Conservation (phyloP, 768 basidiomycete genomes). For the Mycena sanguinolenta region DNA sequence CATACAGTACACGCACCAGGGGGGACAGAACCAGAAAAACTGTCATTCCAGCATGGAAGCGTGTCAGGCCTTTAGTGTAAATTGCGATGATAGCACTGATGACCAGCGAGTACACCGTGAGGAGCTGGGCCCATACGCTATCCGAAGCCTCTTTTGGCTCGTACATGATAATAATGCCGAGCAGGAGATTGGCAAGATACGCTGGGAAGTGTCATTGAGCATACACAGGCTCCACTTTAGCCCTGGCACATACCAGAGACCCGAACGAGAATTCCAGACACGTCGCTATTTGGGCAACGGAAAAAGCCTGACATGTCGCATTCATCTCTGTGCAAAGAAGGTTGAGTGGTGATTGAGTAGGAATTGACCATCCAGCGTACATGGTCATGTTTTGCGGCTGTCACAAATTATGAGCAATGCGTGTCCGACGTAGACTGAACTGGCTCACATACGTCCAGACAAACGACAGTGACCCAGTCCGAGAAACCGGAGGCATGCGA, state of each 20-base stretch:
- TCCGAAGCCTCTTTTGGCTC: constrained; percentile 4
- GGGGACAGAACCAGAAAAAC: constrained; percentile 20
- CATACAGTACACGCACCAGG: background rate
- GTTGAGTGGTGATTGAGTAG: background rate
- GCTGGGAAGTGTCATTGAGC: constrained; percentile 3
- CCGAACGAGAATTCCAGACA: constrained; percentile 21
- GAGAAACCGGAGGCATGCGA: background rate
- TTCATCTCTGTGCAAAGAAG: constrained; percentile 2
- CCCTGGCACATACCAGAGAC: constrained; percentile 10
- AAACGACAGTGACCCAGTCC: background rate
- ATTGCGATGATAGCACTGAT: constrained; percentile 12
- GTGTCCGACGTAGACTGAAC: background rate
- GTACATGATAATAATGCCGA: constrained; percentile 14
- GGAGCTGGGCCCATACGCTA: constrained; percentile 16
- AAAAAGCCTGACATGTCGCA: background rate
- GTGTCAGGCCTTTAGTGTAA: background rate
- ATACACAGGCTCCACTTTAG: background rate
- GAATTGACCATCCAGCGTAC: background rate
- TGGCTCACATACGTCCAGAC: background rate
- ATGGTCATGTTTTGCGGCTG: background rate
- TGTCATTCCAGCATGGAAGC: constrained; percentile 15
- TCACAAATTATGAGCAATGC: background rate
- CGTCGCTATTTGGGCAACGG: constrained; percentile 16
- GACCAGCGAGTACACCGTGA: constrained; percentile 19
- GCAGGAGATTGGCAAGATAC: constrained; percentile 21